Evolutionary conservation across 2,329 filamentous ascomycete species (phyloP), one percentile per base, ranked within the genome.

Genomic region (Monosporascus sp.): DNA sequence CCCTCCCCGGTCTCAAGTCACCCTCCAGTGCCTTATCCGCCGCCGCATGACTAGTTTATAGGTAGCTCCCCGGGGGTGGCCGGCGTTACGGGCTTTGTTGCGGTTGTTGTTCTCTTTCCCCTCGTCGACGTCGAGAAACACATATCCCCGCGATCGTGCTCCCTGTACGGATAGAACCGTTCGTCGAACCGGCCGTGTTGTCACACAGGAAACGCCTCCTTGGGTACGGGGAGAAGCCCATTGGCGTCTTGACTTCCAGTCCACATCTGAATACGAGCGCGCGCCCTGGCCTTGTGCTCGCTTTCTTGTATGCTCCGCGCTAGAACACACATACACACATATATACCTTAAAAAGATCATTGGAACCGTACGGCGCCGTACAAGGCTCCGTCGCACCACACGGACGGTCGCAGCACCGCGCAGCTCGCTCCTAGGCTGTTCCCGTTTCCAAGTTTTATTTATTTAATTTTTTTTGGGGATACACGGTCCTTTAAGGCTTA

Each of bases 21-120:
- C 66, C 49, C 64, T 66, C 59, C 65, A 67, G 67, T 68, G 66
- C 66, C 61, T 68, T 66, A 68, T 68, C 67, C 67, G 67, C 55
- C 66, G 67, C 55, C 67, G 67, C 64, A 66, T 69, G 65, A 68
- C 65, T 61, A 65, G 65, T 55, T 68, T 64, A 67, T 52, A 60
- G 59, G 28, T 59, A 45, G 49, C 26, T 31, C 24, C 18, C 28
- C 37, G 49, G 43, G 40, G 43, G 43, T 46, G 43, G 43, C 64
- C 64, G 62, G 61, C 60, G 58, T 60, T 61, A 62, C 63, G 62
- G 55, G 58, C 53, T 63, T 46, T 63, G 55, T 59, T 54, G 52
- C 60, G 54, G 56, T 59, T 51, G 55, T 57, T 64, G 51, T 58
- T 62, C 59, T 46, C 22, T 26, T 15, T 2, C 24, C 17, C 22